These are phyloP conservation scores for Panicum miliaceum DNA, from an alignment of 176 grass and related monocot genomes.

Conservation along the genomic window DNA sequence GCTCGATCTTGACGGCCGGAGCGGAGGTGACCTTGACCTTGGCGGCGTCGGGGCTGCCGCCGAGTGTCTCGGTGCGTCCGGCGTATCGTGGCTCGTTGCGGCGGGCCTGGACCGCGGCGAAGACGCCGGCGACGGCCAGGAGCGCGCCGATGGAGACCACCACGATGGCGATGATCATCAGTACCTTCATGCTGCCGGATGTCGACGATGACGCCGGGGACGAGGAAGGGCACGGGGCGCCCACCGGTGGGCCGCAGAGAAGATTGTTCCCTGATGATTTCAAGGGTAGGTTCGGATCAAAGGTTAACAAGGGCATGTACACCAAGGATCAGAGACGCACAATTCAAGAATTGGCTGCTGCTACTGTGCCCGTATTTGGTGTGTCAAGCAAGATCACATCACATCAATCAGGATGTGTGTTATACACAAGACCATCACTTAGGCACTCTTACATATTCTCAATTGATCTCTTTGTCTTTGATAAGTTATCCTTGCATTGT, in stretches of 20 bases:
- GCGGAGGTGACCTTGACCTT: constrained; percentile 16
- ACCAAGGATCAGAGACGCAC: not conserved
- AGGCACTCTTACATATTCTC: not conserved
- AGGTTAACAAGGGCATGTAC: not conserved
- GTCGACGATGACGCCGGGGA: not conserved
- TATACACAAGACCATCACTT: not conserved
- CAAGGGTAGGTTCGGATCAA: no score
- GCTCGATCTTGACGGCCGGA: constrained; percentile 41
- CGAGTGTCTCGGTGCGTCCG: constrained; percentile 10
- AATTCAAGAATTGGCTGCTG: not conserved
- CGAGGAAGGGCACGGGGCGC: no score
- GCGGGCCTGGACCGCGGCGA: constrained; percentile 36
- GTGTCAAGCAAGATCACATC: not conserved
- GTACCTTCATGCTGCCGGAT: constrained; percentile 30
- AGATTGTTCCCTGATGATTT: no score
- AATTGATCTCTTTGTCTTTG: no score
- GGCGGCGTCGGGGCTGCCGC: constrained; percentile 10
- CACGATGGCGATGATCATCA: constrained; percentile 60
- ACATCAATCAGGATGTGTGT: not conserved
- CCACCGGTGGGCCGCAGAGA: no score
- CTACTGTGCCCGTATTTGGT: not conserved
- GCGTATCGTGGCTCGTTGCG: not conserved
- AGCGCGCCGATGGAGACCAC: constrained; percentile 47
- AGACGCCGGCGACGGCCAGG: constrained; percentile 38
- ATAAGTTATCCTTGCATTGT: no score